Conservation (phyloP, 306 rosid species). For the Mimosa bimucronata region DNA sequence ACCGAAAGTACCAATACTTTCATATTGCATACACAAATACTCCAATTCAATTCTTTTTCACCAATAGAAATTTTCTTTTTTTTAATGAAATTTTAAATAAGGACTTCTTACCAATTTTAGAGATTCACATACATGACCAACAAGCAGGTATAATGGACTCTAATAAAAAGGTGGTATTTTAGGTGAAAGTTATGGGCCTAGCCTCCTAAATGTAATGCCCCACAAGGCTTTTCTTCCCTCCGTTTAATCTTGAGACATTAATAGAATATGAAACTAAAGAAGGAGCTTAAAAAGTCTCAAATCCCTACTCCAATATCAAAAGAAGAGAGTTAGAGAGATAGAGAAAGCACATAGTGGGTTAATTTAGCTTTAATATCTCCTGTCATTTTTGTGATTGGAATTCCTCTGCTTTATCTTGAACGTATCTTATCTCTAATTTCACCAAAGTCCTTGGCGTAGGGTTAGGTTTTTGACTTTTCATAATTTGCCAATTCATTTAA, state of each 20-base stretch:
- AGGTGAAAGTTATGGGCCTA: background rate
- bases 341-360: background rate
- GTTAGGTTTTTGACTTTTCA: constrained; percentile 10
- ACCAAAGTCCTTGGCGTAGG: background rate
- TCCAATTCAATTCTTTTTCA: no score
- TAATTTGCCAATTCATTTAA: background rate
- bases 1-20: no score
- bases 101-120: no score
- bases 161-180: background rate
- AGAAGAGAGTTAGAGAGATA: background rate
- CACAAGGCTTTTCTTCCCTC: background rate
- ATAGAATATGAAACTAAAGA: background rate
- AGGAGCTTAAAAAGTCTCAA: background rate
- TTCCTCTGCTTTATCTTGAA: constrained; percentile 9
- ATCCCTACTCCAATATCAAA: background rate
- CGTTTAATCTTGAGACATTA: no score
- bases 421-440: constrained; percentile 8
- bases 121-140: no score
- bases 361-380: background rate
- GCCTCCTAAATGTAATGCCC: background rate
- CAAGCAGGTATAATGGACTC: background rate
- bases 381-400: background rate
- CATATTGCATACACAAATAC: no score
- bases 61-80: no score
- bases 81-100: no score